Evolutionary conservation across 805 yeast genomes (phyloP), one percentile per base, ranked within the genome.

Genomic region (Saccharomyces paradoxus): DNA sequence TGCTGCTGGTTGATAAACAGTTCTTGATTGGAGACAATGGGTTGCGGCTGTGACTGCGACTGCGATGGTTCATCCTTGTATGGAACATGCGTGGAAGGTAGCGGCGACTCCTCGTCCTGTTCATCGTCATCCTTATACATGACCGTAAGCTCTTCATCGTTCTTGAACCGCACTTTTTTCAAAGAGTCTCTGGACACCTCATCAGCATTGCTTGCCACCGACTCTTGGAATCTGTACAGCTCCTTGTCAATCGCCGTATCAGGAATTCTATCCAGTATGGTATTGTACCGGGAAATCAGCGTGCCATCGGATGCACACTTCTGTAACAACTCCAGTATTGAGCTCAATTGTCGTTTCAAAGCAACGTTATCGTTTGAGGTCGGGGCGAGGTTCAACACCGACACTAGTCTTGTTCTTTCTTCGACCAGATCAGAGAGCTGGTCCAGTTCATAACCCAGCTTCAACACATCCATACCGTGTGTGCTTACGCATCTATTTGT

Each of bases 1-100:
- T 79, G 81, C 54, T 80, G 80, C 54, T 81, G 79, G 53, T 71
- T 72, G 10, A 66, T 63, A 31, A 74, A 72, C 3, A 75, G 22
- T 4, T 71, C 74, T 31, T 67, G 69, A 52, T 74, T 76, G 0
- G 74, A 59, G 9, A 63, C 46, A 9, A 53, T 32, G 10, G 29
- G 37, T 26, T 26, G 27, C 5, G 27, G 27, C 17, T 37, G 26
- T 5, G 14, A 29, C 17, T 4, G 27, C 46, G 17, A 21, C 28
- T 27, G 21, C 44, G 28, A 12, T 4, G 53, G 41, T 2, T 21
- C 28, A 47, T 21, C 14, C 27, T 30, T 10, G 17, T 10, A 29
- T 30, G 21, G 8, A 30, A 12, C 13, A 21, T 21, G 37, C 13
- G 46, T 53, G 21, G 12, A 14, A 22, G 10, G 14, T 12, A 8